Conservation (phyloP, 371 early-diverging fungal genomes). For the Mucor mucedo region DNA sequence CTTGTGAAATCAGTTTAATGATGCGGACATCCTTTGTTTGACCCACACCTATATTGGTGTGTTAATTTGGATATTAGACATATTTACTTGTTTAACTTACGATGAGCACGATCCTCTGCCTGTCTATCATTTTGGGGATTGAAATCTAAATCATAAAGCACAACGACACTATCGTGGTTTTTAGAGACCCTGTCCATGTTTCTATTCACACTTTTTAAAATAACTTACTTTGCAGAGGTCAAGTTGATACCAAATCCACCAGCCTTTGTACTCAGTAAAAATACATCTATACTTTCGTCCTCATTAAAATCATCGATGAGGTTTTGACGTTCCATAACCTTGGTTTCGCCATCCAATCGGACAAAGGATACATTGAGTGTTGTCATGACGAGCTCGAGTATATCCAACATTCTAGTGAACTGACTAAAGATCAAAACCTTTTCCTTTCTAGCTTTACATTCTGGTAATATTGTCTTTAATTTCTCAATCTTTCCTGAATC, state of each 20-base stretch:
- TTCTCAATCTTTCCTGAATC: slow-evolving; percentile 78
- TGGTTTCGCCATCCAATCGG: slow-evolving; percentile 71
- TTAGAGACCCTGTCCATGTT: neutral
- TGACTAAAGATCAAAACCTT: slow-evolving; percentile 84
- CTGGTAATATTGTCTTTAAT: slow-evolving; percentile 65
- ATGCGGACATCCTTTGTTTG: slow-evolving; percentile 89
- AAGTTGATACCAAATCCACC: slow-evolving; percentile 94
- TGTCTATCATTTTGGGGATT: slow-evolving; percentile 97
- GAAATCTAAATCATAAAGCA: slow-evolving; percentile 91
- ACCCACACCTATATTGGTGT: slow-evolving; percentile 69
- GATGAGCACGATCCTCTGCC: slow-evolving; percentile 92
- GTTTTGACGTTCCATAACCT: slow-evolving; percentile 71
- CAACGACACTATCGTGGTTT: slow-evolving; percentile 61
- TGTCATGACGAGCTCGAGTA: slow-evolving; percentile 57
- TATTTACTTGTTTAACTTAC: slow-evolving; percentile 34
- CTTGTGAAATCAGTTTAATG: slow-evolving; percentile 71
- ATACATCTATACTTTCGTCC: slow-evolving; percentile 65
- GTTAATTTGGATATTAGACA: neutral
- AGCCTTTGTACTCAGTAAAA: slow-evolving; percentile 91
- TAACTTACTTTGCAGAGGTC: slow-evolving; percentile 78
- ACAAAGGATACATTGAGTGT: slow-evolving; percentile 56
- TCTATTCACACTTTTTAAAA: neutral
- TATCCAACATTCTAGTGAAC: slow-evolving; percentile 76
- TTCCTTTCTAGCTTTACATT: slow-evolving; percentile 51
- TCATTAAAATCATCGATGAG: slow-evolving; percentile 83